These are phyloP conservation scores for Orbilia ellipsospora DNA, from an alignment of 2,329 filamentous ascomycete species.

Conservation along the genomic window DNA sequence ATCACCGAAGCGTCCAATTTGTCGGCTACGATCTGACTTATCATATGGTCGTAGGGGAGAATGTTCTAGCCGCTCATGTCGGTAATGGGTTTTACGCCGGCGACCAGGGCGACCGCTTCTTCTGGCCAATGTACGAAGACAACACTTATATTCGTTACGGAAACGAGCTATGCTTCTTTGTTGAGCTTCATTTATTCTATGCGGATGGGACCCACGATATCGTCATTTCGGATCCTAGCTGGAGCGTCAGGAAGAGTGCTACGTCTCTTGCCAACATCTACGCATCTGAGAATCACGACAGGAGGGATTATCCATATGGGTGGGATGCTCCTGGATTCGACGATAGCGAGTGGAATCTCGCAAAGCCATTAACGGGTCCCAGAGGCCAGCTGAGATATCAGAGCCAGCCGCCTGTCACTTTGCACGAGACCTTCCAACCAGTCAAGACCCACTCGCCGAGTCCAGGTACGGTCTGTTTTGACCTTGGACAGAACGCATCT, in stretches of 20 bases:
- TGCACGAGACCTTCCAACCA: slow-evolving; percentile 62
- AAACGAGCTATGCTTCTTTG: slow-evolving; percentile 64
- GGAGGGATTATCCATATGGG: slow-evolving; percentile 61
- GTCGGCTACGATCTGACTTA: slow-evolving; percentile 64
- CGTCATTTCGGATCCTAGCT: slow-evolving; percentile 62
- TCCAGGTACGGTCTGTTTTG: slow-evolving; percentile 59
- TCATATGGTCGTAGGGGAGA: slow-evolving; percentile 60
- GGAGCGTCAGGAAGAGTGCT: slow-evolving; percentile 62
- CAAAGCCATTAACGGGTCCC: slow-evolving; percentile 63
- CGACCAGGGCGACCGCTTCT: slow-evolving; percentile 64
- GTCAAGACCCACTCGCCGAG: slow-evolving; percentile 55
- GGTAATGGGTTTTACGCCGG: slow-evolving; percentile 66
- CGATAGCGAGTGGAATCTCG: slow-evolving; percentile 60
- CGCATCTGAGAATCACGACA: slow-evolving; percentile 63
- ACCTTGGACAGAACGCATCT: slow-evolving; percentile 61
- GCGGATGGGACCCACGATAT: slow-evolving; percentile 62
- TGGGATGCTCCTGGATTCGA: slow-evolving; percentile 61
- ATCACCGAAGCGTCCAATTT: slow-evolving; percentile 64
- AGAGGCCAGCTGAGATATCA: slow-evolving; percentile 63
- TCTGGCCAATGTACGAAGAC: slow-evolving; percentile 64
- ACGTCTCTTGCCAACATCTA: slow-evolving; percentile 64
- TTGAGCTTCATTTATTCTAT: slow-evolving; percentile 62
- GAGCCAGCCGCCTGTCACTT: slow-evolving; percentile 62
- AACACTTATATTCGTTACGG: slow-evolving; percentile 63
- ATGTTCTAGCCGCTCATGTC: slow-evolving; percentile 62